Percentiles rank a stretch among this genome's conserved stretches.
These are phyloP conservation scores for Williopsis jadinii DNA, from an alignment of 1,139 yeast species.

Conservation along the genomic window DNA sequence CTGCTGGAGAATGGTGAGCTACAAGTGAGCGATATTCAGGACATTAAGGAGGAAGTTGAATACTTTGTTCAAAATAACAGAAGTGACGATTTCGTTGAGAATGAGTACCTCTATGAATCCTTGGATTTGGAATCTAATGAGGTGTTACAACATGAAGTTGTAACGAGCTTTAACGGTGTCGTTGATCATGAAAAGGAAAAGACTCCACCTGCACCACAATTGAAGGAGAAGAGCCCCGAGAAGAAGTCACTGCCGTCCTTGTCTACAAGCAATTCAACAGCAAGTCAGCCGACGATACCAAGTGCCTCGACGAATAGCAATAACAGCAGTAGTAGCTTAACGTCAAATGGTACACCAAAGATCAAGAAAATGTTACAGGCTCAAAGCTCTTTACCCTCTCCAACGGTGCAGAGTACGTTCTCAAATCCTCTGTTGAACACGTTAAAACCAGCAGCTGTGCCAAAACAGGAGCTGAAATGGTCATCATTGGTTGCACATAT, in stretches of 20 bases:
- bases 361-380: conserved; percentile 3
- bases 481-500: conserved; percentile 58
- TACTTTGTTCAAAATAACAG: conserved; percentile 68
- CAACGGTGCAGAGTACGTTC: not conserved
- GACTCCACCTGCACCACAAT: conserved; percentile 6
- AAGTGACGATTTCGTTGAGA: conserved; percentile 67
- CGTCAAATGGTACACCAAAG: conserved; percentile 11
- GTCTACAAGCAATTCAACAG: not conserved
- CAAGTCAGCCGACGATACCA: not conserved
- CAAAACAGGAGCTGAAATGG: conserved; percentile 64
- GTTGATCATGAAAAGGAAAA: conserved; percentile 7
- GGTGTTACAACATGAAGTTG: conserved; percentile 39
- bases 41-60: conserved; percentile 62
- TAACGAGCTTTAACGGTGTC: conserved; percentile 31
- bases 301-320: conserved; percentile 2
- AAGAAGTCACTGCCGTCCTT: not conserved
- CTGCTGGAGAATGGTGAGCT: conserved; percentile 59
- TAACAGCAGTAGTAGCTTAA: conserved; percentile 1
- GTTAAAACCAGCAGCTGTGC: conserved; percentile 28
- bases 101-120: conserved; percentile 69
- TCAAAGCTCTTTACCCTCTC: not conserved
- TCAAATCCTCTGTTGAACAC: not conserved
- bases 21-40: conserved; percentile 52
- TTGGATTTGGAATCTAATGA: conserved; percentile 55
- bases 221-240: conserved; percentile 3